Base-by-base conservation (phyloP, 768 basidiomycete genomes). In the Psilocybe sp. region DNA sequence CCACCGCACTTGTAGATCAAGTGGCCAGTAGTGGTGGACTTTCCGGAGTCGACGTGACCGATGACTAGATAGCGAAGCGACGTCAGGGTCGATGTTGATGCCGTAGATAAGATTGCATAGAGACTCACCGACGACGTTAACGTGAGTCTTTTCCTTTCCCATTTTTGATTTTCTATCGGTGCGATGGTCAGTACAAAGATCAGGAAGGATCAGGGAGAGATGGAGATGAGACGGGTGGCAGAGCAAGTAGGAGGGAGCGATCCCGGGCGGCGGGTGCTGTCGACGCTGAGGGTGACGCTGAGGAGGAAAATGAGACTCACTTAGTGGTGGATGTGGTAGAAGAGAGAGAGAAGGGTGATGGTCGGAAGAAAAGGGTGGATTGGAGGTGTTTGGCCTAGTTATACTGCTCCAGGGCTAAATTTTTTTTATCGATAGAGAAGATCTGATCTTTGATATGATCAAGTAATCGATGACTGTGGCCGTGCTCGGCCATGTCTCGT, bases 1-100 rank as follows among this genome's bases (percentile, higher is more conserved):
- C 97, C 97, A 87, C 97, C 97, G 74, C 97, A 99, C 87, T 99
- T 97, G 92, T 98, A 98, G 87, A 98, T 98, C 81, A 99, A 83
- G 81, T 99, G 97, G 61, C 97, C 97, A 63, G 97, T 99, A 68
- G 97, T 99, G 77, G 97, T 99, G 52, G 96, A 98, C 80, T 98
- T 99, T 62, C 96, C 96, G 72, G 96, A 98, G 81, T 98, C 94
- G 91, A 95, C 92, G 81, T 95, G 94, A 60, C 95, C 94, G 79
- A 96, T 96, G 75, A 95, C 93, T 90, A 67, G 60, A 69, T 60
- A 42, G 55, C 47, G 32, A 23, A 14, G 62, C 68, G 48, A 65
- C 56, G 65, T 66, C 52, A 69, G 57, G 49, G 55, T 59, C 49
- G 52, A 44, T 13, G 40, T 52, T 43, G 51, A 56, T 61, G 45